Percentiles rank a stretch among this genome's conserved stretches.
Conservation (phyloP, 2,329 filamentous ascomycete species). For the Ophiosphaerella korrae region DNA sequence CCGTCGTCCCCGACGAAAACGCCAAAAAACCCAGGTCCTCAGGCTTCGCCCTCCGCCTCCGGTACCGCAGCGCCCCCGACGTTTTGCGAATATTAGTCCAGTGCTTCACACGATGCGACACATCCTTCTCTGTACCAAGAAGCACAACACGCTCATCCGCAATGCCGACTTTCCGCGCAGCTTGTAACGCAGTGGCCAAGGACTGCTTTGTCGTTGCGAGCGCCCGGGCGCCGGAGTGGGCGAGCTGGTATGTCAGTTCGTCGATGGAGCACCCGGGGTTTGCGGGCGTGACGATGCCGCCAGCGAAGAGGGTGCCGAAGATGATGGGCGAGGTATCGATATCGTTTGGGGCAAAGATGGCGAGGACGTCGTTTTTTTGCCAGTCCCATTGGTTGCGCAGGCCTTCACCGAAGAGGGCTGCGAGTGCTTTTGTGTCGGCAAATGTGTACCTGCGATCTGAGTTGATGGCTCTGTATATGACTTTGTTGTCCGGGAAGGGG, state of each 20-base stretch:
- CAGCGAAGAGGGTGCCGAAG: constrained; percentile 81
- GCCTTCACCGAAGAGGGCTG: constrained; percentile 76
- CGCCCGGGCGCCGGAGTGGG: constrained; percentile 74
- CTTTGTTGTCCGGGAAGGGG: constrained; percentile 29
- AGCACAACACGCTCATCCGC: constrained; percentile 73
- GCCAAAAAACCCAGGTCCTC: constrained; percentile 84
- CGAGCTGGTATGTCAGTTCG: constrained; percentile 82
- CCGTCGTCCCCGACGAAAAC: constrained; percentile 49
- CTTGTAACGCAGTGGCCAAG: constrained; percentile 67
- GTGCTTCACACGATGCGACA: constrained; percentile 65
- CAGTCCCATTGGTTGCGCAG: constrained; percentile 75
- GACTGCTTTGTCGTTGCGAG: constrained; percentile 74
- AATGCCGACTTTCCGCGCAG: constrained; percentile 71
- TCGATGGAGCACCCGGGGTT: constrained; percentile 84
- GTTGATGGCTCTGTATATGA: constrained; percentile 27
- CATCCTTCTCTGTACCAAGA: constrained; percentile 70
- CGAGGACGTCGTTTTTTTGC: constrained; percentile 80
- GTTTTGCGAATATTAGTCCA: constrained; percentile 72
- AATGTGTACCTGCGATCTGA: constrained; percentile 64
- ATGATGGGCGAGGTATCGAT: constrained; percentile 78
- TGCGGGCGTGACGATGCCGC: constrained; percentile 77
- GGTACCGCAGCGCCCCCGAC: constrained; percentile 62
- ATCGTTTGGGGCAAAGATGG: constrained; percentile 80
- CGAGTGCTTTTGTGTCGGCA: constrained; percentile 65
- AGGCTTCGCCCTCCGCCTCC: constrained; percentile 62